Conservation (phyloP, 192 early-diverging fungal genomes). For the Phlyctochytrium arcticum region DNA sequence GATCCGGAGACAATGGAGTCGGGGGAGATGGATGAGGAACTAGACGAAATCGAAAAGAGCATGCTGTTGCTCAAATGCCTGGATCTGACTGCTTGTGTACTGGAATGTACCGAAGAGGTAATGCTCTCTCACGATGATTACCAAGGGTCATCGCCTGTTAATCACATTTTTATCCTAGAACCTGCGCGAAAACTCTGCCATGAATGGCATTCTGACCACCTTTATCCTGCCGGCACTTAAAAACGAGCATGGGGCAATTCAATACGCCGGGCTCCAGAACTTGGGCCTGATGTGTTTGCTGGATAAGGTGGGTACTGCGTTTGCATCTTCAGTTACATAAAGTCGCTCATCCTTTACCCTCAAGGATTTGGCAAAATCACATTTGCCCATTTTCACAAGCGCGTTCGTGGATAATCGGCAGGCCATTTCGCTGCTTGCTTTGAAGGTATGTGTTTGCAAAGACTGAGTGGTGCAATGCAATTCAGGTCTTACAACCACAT, state of each 20-base stretch:
- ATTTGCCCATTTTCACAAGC: slow-evolving; percentile 68
- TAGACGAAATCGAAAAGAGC: slow-evolving; percentile 3
- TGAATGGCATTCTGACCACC: slow-evolving; percentile 18
- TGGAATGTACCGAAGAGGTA: slow-evolving; percentile 24
- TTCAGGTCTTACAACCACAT: neutral
- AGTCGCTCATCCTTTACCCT: neutral
- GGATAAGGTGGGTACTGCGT: slow-evolving; percentile 52
- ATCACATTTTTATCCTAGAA: neutral
- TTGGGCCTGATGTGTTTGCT: slow-evolving; percentile 73
- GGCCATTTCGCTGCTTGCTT: slow-evolving; percentile 61
- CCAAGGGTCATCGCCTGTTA: too few species aligned
- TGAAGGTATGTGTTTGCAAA: slow-evolving; percentile 67
- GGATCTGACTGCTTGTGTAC: slow-evolving; percentile 15
- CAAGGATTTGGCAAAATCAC: slow-evolving; percentile 64
- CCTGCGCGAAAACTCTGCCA: slow-evolving; percentile 7
- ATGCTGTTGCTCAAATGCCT: slow-evolving; percentile 20
- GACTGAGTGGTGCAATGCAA: too few species aligned
- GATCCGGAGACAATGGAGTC: neutral
- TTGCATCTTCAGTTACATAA: neutral
- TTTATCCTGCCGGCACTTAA: slow-evolving; percentile 17
- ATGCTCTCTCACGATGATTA: neutral
- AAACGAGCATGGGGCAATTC: slow-evolving; percentile 29
- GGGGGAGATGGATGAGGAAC: neutral
- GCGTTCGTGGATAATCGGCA: slow-evolving; percentile 52
- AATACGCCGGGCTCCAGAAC: slow-evolving; percentile 78